Base-by-base conservation (phyloP, 164 flowering plant genomes). In the Stephania japonica region DNA sequence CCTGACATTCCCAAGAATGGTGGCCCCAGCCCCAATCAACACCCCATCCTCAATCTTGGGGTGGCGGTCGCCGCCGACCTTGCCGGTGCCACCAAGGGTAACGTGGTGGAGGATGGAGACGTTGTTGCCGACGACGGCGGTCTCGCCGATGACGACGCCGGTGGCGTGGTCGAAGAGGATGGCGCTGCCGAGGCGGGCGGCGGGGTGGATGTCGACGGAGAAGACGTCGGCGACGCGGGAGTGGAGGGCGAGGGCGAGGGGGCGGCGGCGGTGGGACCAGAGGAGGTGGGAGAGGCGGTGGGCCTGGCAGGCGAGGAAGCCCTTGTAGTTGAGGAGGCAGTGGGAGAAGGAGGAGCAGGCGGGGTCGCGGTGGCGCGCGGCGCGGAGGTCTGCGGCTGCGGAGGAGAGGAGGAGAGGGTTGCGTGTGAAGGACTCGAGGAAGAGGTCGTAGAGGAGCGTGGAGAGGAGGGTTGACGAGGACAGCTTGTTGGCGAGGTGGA, bases 41-140 rank as follows among this genome's bases (percentile, higher is more conserved):
- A 74, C 76, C 76, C 76, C 76, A 42, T 74, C 76, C 42, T 71
- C 67, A 23, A 74, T 74, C 56, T 74, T 74, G 12, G 76, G 76
- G n/a, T 74, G 76, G 6, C 76, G 14, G 18, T 67, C 71, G 3
- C 76, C 76, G 41, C 67, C 56, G 4, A 56, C 70, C 44, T 74
- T 74, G 7, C 76, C 76, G 0, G 76, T 74, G 9, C 76, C 76
- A 10, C 76, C 76, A 0, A 74, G 38, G 18, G 76, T 74, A 5
- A 74, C 76, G 25, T 74, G 67, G 38, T 74, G 76, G 5, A 74
- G 7, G 42, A 74, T 74, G 4, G 76, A 74, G 10, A 74, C 76
- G 18, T 74, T 74, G 38, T 74, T 74, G 0, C 76, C 76, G 5
- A 74, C 66, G 42, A 74, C 76, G 0, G 71, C 76, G 1, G 76